Conservation (phyloP, 1,284 basidiomycete genomes). For the Ustilago lituana region DNA sequence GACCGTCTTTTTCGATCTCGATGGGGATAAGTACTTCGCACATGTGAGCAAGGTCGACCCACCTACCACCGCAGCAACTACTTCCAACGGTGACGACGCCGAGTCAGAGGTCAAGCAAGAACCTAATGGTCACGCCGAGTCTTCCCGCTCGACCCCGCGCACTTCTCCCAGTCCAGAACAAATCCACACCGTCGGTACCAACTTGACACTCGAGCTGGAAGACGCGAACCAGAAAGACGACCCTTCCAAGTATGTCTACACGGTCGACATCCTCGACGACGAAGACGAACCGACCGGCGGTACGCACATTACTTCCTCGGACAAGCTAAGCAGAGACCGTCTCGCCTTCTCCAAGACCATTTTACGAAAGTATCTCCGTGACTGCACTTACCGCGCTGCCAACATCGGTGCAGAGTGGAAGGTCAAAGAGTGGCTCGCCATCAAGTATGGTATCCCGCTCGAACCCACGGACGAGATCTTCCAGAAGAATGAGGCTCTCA, state of each 20-base stretch:
- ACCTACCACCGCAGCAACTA: constrained; percentile 67
- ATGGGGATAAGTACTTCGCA: constrained; percentile 75
- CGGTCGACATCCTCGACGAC: constrained; percentile 77
- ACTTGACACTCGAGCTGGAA: constrained; percentile 79
- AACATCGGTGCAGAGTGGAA: constrained; percentile 93
- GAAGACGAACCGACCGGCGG: constrained; percentile 71
- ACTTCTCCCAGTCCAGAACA: constrained; percentile 6
- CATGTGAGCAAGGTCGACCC: constrained; percentile 78
- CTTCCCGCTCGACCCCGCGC: constrained; percentile 14
- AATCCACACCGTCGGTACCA: constrained; percentile 77
- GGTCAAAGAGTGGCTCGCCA: constrained; percentile 84
- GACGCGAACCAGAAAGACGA: constrained; percentile 80
- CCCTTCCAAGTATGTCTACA: constrained; percentile 85
- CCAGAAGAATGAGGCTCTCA: constrained; percentile 79
- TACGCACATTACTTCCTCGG: constrained; percentile 81
- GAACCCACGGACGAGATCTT: constrained; percentile 86
- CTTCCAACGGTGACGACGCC: constrained; percentile 7
- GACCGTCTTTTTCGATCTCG: constrained; percentile 66
- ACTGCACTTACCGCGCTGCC: constrained; percentile 88
- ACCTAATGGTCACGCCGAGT: constrained; percentile 31
- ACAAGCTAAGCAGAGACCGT: constrained; percentile 83
- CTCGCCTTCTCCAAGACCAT: constrained; percentile 95
- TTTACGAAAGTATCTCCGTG: constrained; percentile 91
- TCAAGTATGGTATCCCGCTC: constrained; percentile 81
- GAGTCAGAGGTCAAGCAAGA: constrained; percentile 20